Conservation (phyloP, 1,284 basidiomycete genomes). For the Leccinum pachyderme region DNA sequence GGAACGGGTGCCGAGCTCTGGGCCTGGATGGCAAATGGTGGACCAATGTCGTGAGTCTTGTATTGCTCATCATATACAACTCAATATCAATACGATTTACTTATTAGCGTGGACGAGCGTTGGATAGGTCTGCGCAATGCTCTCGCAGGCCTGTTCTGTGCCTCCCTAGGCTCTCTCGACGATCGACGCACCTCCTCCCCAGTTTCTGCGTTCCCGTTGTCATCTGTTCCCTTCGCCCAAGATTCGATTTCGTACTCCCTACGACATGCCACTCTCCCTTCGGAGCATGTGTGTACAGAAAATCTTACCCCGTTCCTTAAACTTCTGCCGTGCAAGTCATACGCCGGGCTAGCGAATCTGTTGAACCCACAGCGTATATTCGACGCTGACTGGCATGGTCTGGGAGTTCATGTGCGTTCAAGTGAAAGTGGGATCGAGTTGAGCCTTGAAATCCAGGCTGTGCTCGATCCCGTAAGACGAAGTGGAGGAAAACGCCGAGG, state of each 20-base stretch:
- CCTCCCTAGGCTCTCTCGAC: slow-evolving; percentile 80
- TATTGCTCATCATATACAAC: neutral
- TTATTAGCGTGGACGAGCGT: slow-evolving; percentile 61
- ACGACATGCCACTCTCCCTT: slow-evolving; percentile 76
- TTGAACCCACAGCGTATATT: slow-evolving; percentile 87
- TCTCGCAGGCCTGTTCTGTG: slow-evolving; percentile 91
- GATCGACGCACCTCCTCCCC: slow-evolving; percentile 71
- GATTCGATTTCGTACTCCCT: slow-evolving; percentile 41
- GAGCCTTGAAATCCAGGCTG: slow-evolving; percentile 75
- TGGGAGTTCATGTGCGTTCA: slow-evolving; percentile 70
- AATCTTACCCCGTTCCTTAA: slow-evolving; percentile 96
- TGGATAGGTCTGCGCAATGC: slow-evolving; percentile 89
- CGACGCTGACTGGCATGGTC: slow-evolving; percentile 84
- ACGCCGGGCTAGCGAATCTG: slow-evolving; percentile 85
- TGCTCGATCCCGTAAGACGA: slow-evolving; percentile 75
- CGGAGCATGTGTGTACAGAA: slow-evolving; percentile 91
- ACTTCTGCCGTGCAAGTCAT: slow-evolving; percentile 88
- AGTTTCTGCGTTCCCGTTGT: slow-evolving; percentile 44
- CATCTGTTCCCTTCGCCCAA: slow-evolving; percentile 6
- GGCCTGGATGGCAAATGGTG: slow-evolving; percentile 80
- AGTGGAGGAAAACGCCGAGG: slow-evolving; percentile 54
- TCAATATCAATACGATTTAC: neutral
- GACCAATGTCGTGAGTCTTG: slow-evolving; percentile 46
- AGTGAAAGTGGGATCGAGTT: slow-evolving; percentile 54
- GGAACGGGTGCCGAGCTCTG: slow-evolving; percentile 82